A percentile compares a stretch with the other conserved stretches of the same genome.
Conservation (phyloP, 352 stramenopile species). For the Phytopythium aichiense region DNA sequence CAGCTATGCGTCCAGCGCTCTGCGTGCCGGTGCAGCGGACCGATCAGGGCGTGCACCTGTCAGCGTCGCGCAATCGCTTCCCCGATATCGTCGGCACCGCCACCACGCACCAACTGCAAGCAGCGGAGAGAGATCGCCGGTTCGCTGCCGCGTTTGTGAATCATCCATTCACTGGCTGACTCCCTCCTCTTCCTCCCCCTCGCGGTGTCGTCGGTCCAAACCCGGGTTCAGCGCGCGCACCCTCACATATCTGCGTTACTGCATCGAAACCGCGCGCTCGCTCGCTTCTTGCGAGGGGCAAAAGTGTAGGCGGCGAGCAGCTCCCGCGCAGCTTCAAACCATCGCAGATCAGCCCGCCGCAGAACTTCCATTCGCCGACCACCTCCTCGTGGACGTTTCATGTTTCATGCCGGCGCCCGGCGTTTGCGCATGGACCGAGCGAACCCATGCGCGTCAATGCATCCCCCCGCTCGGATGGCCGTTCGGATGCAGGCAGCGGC, state of each 20-base stretch:
- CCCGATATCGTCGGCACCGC: not conserved
- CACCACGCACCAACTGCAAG: not conserved
- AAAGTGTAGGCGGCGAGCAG: slow-evolving; percentile 4
- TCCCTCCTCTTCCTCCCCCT: not conserved
- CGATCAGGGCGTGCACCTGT: slow-evolving; percentile 1
- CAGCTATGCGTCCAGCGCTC: not conserved
- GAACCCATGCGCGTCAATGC: too few species aligned
- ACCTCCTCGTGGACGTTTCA: too few species aligned
- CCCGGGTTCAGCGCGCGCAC: not conserved
- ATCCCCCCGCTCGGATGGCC: not conserved
- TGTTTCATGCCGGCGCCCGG: too few species aligned
- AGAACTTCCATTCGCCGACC: not conserved
- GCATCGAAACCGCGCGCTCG: not conserved
- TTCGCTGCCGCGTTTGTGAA: not conserved
- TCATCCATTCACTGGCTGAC: too few species aligned
- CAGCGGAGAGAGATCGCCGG: not conserved
- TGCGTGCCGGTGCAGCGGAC: not conserved
- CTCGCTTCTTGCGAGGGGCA: not conserved
- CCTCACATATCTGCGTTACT: slow-evolving; percentile 1
- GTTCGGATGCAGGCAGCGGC: slow-evolving; percentile 1
- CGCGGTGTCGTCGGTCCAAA: not conserved
- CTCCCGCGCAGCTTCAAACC: not conserved
- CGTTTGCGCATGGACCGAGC: too few species aligned
- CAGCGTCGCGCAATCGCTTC: not conserved
- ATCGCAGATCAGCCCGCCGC: not conserved